Evolutionary conservation across 2,329 filamentous ascomycete genomes (phyloP).

Genomic region (Talaromyces sp.): DNA sequence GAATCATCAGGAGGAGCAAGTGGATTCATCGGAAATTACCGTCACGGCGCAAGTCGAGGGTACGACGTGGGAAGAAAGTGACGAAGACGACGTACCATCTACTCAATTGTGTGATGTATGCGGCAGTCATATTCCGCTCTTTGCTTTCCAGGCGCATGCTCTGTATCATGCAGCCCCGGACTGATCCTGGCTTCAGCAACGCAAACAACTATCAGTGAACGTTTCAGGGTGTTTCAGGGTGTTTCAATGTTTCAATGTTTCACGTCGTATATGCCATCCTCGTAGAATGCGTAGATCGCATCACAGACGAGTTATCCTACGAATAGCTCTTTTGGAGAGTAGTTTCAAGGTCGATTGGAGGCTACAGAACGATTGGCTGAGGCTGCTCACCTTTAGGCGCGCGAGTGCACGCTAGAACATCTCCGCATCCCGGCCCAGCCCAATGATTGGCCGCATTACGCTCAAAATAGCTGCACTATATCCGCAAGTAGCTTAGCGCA

Average conservation of each 20-base stretch:
- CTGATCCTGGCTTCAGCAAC: conserved; percentile 16
- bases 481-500: neutral
- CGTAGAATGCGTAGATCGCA: neutral
- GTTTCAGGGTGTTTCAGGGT: too few species aligned
- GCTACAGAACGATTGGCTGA: conserved; percentile 5
- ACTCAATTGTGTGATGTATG: conserved; percentile 42
- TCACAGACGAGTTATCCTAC: neutral
- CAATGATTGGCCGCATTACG: neutral
- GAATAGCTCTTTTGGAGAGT: neutral
- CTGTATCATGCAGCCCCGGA: conserved; percentile 42
- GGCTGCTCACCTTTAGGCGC: conserved; percentile 1
- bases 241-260: too few species aligned
- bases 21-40: neutral
- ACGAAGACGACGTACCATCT: conserved; percentile 26
- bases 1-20: neutral
- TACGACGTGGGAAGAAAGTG: conserved; percentile 34
- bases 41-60: conserved; percentile 26
- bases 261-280: neutral
- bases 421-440: neutral
- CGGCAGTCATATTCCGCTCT: conserved; percentile 46
- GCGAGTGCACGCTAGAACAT: conserved; percentile 1
- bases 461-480: neutral
- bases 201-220: neutral
- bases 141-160: conserved; percentile 50
- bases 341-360: conserved; percentile 10